Percentiles rank a stretch among this genome's conserved stretches.
Evolutionary conservation across 495 filamentous ascomycete genomes (phyloP).

Genomic region (Penicillium samsonianum): DNA sequence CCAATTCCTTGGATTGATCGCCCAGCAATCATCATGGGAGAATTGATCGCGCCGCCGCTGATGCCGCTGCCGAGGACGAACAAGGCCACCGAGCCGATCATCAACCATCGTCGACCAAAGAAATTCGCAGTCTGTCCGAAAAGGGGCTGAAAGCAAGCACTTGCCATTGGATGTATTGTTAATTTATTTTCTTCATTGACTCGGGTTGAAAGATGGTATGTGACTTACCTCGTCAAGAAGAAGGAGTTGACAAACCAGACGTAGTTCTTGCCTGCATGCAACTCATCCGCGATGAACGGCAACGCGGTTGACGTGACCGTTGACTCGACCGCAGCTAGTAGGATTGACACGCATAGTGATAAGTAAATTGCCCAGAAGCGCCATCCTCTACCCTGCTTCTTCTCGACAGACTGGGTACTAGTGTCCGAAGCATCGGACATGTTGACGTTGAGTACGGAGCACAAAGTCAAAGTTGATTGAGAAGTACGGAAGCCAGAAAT

Average conservation of each 20-base stretch:
- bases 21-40: slow-evolving; percentile 28
- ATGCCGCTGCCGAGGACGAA: slow-evolving; percentile 48
- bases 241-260: background rate
- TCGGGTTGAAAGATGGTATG: no score
- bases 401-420: no score
- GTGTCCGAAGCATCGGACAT: no score
- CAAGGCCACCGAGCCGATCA: slow-evolving; percentile 37
- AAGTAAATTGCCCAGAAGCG: background rate
- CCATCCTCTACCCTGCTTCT: no score
- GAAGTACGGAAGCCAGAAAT: no score
- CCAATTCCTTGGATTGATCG: slow-evolving; percentile 41
- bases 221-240: background rate
- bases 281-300: background rate
- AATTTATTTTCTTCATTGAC: no score
- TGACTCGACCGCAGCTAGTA: background rate
- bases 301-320: background rate
- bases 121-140: slow-evolving; percentile 48
- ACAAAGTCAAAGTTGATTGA: no score
- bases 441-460: no score
- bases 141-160: slow-evolving; percentile 25
- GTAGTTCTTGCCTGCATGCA: background rate
- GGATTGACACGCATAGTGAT: background rate
- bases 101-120: slow-evolving; percentile 51
- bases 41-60: slow-evolving; percentile 25
- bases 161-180: no score